These are phyloP conservation scores for Ocimum tenuiflorum DNA, from an alignment of 257 asterid species.

Conservation along the genomic window DNA sequence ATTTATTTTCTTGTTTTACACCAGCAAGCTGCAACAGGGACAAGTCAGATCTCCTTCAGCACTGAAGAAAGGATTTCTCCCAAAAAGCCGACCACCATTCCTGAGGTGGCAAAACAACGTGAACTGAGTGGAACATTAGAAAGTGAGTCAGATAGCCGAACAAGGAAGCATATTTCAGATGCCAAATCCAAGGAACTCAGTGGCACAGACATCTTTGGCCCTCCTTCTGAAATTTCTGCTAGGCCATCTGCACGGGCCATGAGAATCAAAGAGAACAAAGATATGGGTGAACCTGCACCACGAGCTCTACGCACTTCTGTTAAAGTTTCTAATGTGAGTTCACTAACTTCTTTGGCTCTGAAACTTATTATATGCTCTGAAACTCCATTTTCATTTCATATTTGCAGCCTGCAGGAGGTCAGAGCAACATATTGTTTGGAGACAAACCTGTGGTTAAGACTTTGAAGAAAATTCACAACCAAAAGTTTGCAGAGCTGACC, in stretches of 20 bases:
- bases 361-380: background rate
- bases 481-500: constrained; percentile 77
- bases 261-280: constrained; percentile 54
- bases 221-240: constrained; percentile 60
- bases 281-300: constrained; percentile 69
- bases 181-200: constrained; percentile 81
- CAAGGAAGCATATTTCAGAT: constrained; percentile 57
- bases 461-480: constrained; percentile 67
- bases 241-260: constrained; percentile 46
- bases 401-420: constrained; percentile 90
- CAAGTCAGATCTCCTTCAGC: constrained; percentile 89
- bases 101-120: constrained; percentile 91
- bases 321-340: constrained; percentile 82
- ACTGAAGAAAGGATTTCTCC: constrained; percentile 78
- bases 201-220: constrained; percentile 87
- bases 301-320: constrained; percentile 80
- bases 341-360: no score
- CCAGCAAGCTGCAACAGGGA: constrained; percentile 84
- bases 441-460: constrained; percentile 62
- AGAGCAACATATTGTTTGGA: constrained; percentile 70
- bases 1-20: background rate
- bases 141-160: constrained; percentile 49
- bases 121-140: constrained; percentile 82
- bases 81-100: constrained; percentile 63
- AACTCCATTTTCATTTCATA: background rate